Conservation (phyloP, 352 stramenopile species). For the Globisporangium yorkense region DNA sequence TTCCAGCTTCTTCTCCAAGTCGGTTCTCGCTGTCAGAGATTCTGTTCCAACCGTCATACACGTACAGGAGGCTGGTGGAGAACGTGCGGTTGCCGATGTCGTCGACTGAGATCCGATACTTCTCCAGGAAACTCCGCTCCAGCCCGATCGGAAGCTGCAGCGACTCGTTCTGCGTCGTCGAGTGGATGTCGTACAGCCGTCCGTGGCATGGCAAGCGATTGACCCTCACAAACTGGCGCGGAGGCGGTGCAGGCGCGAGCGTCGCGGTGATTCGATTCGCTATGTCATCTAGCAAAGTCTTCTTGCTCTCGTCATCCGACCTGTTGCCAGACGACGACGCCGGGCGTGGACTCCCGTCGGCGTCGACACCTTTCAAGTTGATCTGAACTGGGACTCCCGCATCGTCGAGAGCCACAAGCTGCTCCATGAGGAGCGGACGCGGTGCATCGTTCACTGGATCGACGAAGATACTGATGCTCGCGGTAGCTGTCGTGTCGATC, state of each 20-base stretch:
- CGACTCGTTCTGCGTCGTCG: slow-evolving; percentile 12
- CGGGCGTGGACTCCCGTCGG: slow-evolving; percentile 21
- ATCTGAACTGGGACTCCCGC: slow-evolving; percentile 19
- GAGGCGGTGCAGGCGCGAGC: neutral
- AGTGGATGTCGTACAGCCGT: slow-evolving; percentile 48
- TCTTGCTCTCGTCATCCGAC: neutral
- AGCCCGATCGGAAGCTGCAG: slow-evolving; percentile 5
- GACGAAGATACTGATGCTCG: slow-evolving; percentile 49
- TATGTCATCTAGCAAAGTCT: neutral
- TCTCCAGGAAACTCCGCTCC: slow-evolving; percentile 18
- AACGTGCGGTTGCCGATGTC: slow-evolving; percentile 20
- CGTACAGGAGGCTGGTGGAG: slow-evolving; percentile 47
- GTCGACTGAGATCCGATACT: slow-evolving; percentile 20
- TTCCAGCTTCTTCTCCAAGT: neutral
- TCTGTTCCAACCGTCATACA: slow-evolving; percentile 24
- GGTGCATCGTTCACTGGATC: slow-evolving; percentile 43
- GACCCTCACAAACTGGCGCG: slow-evolving; percentile 31
- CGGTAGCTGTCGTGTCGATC: slow-evolving; percentile 20
- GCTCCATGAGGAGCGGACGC: slow-evolving; percentile 10
- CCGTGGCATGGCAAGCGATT: slow-evolving; percentile 40
- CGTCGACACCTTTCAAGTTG: slow-evolving; percentile 33
- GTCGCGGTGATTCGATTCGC: slow-evolving; percentile 1
- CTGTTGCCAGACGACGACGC: neutral
- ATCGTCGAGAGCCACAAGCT: slow-evolving; percentile 18
- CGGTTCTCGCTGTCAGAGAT: neutral